Percentiles rank a stretch among this genome's conserved stretches.
Conservation (phyloP, 306 rosid species). For the Lathyrus tuberosus region DNA sequence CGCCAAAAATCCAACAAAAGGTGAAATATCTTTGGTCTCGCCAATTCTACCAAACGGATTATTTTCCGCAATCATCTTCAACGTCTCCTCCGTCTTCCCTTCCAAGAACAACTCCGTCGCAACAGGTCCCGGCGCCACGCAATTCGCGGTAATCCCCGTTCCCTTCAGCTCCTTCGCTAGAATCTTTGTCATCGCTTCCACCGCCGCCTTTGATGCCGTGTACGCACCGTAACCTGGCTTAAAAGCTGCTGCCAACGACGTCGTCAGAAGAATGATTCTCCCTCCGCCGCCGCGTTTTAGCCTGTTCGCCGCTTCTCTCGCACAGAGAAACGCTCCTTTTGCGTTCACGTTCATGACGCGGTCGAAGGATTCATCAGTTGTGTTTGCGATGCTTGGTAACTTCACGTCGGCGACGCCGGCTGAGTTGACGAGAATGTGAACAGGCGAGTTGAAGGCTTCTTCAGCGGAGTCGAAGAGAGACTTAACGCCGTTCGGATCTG, state of each 20-base stretch:
- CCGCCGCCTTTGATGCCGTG: conserved; percentile 7
- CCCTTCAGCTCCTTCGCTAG: conserved; percentile 66
- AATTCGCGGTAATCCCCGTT: conserved; percentile 53
- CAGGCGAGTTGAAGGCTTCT: conserved; percentile 5
- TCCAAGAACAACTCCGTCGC: conserved; percentile 6
- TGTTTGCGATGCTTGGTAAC: background rate
- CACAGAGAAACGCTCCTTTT: conserved; percentile 55
- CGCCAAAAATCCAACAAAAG: conserved; percentile 56
- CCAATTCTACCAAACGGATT: conserved; percentile 25
- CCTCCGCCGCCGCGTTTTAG: conserved; percentile 61
- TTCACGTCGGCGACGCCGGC: background rate
- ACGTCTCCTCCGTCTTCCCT: conserved; percentile 15
- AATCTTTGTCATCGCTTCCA: conserved; percentile 49
- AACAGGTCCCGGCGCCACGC: conserved; percentile 45
- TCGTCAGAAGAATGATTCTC: conserved; percentile 30
- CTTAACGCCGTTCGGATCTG: background rate
- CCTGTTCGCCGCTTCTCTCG: conserved; percentile 51
- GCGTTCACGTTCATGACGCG: conserved; percentile 48
- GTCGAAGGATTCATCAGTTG: background rate
- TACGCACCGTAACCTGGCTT: conserved; percentile 17
- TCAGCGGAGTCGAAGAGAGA: conserved; percentile 7
- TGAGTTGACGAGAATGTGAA: conserved; percentile 22
- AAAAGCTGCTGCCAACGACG: conserved; percentile 5
- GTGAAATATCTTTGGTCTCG: background rate
- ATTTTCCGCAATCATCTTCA: background rate